A percentile compares a stretch with the other conserved stretches of the same genome.
phyloP scores from a whole-genome alignment of 768 basidiomycete species.

The Cyathus striatus region DNA sequence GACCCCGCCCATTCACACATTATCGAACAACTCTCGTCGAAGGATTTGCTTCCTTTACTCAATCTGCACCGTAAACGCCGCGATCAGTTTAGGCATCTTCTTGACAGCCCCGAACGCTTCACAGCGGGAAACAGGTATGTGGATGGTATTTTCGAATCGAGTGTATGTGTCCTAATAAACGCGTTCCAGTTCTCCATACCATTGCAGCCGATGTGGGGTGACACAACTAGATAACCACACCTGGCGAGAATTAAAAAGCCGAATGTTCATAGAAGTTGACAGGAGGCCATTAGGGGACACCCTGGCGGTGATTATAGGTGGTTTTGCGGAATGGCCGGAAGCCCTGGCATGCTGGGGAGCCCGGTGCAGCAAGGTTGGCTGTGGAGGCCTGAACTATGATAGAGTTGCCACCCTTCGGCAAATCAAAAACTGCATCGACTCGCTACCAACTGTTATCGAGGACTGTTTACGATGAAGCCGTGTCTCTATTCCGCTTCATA shows the following conservation, averaged over 20 bases:
- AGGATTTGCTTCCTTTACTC: constrained; percentile 47
- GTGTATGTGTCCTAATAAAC: too few species aligned
- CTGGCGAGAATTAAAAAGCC: constrained; percentile 59
- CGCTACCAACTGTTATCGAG: constrained; percentile 38
- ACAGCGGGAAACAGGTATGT: constrained; percentile 38
- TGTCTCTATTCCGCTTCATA: too few species aligned
- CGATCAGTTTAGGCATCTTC: constrained; percentile 41
- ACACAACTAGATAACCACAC: constrained; percentile 50
- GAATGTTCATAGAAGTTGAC: constrained; percentile 55
- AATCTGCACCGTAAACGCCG: constrained; percentile 53
- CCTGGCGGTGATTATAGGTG: constrained; percentile 31
- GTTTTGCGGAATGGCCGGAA: constrained; percentile 51
- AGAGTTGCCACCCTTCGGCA: constrained; percentile 50
- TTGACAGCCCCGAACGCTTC: constrained; percentile 61
- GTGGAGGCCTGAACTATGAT: constrained; percentile 56
- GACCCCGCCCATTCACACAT: constrained; percentile 33
- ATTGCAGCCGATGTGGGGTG: constrained; percentile 51
- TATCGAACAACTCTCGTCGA: constrained; percentile 44
- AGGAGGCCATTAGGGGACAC: constrained; percentile 55
- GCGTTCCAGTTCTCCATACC: constrained; percentile 26
- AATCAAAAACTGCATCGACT: constrained; percentile 51
- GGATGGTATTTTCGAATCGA: constrained; percentile 3
- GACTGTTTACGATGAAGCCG: constrained; percentile 12
- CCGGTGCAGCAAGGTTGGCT: constrained; percentile 43
- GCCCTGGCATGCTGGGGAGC: constrained; percentile 61